A percentile compares a stretch with the other conserved stretches of the same genome.
Evolutionary conservation across 805 yeast genomes (phyloP).

Genomic region (Clavispora phyllophila): DNA sequence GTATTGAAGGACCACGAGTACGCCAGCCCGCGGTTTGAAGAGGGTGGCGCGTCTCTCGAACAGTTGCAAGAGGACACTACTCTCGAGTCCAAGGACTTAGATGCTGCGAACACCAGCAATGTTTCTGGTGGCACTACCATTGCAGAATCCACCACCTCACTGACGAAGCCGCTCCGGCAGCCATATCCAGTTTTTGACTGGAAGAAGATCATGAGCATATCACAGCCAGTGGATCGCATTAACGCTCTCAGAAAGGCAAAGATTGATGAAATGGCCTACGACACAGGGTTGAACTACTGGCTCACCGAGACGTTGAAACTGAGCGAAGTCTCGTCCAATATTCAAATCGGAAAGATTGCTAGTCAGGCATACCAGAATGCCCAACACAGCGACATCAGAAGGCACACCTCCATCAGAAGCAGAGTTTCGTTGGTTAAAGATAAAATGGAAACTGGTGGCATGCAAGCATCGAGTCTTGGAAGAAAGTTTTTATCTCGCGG

Average conservation of each 20-base stretch:
- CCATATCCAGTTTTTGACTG: slow-evolving; percentile 35
- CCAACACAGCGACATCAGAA: slow-evolving; percentile 47
- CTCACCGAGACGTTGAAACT: slow-evolving; percentile 40
- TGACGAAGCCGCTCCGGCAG: slow-evolving; percentile 1
- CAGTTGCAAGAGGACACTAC: neutral
- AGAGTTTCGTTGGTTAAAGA: slow-evolving; percentile 48
- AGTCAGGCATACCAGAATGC: slow-evolving; percentile 65
- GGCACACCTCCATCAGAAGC: slow-evolving; percentile 42
- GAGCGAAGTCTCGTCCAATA: slow-evolving; percentile 27
- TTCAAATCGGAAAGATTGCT: slow-evolving; percentile 51
- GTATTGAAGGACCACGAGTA: slow-evolving; percentile 10
- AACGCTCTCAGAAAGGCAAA: slow-evolving; percentile 39
- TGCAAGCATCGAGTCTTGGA: slow-evolving; percentile 50
- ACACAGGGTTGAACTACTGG: slow-evolving; percentile 59
- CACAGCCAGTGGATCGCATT: slow-evolving; percentile 40
- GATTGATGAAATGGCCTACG: slow-evolving; percentile 37
- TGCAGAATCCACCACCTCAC: neutral
- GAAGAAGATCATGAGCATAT: slow-evolving; percentile 35
- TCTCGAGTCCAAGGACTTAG: neutral
- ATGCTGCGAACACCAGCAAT: neutral
- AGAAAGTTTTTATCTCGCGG: slow-evolving; percentile 54
- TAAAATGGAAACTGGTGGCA: slow-evolving; percentile 39
- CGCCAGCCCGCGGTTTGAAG: slow-evolving; percentile 9
- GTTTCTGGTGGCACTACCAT: neutral
- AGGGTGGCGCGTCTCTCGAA: slow-evolving; percentile 1